Conservation (phyloP, 441 rosid species). For the Syzygium syzygioides region DNA sequence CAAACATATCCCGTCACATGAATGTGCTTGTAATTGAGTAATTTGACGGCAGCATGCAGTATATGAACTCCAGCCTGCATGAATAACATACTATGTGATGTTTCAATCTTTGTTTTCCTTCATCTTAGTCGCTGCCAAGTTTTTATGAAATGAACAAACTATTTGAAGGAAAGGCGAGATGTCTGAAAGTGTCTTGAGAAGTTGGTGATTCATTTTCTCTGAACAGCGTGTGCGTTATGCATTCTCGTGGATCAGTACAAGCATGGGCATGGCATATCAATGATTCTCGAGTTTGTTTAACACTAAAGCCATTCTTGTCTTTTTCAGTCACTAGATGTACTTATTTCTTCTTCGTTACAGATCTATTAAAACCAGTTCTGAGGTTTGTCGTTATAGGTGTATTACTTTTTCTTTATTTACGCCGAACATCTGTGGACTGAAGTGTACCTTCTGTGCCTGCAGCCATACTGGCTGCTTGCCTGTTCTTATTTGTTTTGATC, state of each 20-base stretch:
- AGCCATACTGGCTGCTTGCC: not conserved
- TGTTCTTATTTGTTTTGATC: not conserved
- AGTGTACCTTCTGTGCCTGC: not conserved
- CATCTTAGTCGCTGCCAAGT: conserved; percentile 45
- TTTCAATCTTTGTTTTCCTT: not conserved
- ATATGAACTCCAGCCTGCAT: not conserved
- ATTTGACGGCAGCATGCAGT: not conserved
- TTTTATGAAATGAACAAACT: conserved; percentile 82
- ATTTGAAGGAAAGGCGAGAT: conserved; percentile 91
- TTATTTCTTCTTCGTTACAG: conserved; percentile 29
- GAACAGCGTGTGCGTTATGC: not conserved
- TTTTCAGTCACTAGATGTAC: not conserved
- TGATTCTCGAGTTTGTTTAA: not conserved
- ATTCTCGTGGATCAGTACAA: not conserved
- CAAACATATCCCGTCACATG: not conserved
- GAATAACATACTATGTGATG: not conserved
- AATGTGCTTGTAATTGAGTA: not conserved
- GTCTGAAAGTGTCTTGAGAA: conserved; percentile 97
- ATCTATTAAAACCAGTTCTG: conserved; percentile 77
- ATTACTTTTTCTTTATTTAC: not conserved
- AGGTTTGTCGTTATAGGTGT: conserved; percentile 40
- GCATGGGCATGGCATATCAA: not conserved
- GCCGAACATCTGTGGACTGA: not conserved
- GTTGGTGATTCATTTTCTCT: conserved; percentile 32
- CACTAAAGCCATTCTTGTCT: not conserved